Conservation (phyloP, 2,329 filamentous ascomycete species). For the Microcyclospora tardicrescens region DNA sequence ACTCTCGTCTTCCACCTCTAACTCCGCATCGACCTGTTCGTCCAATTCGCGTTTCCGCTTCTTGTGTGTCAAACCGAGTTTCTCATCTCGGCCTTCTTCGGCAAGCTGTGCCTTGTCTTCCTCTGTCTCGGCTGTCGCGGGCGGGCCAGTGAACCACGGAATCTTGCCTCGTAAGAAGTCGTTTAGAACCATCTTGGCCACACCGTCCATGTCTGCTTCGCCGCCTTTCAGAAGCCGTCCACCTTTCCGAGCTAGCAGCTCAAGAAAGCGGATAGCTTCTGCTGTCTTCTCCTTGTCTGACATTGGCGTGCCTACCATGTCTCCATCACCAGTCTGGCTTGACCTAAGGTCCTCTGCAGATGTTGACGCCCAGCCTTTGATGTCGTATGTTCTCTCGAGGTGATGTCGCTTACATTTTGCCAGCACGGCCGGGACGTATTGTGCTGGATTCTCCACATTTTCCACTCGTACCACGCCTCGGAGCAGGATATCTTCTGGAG, state of each 20-base stretch:
- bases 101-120: constrained; percentile 26
- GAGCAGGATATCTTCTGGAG: constrained; percentile 74
- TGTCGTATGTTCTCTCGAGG: constrained; percentile 82
- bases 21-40: constrained; percentile 12
- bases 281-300: constrained; percentile 25
- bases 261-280: constrained; percentile 69
- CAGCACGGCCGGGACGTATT: constrained; percentile 81
- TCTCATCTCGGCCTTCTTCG: constrained; percentile 57
- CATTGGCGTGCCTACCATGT: constrained; percentile 4
- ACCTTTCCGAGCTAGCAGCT: constrained; percentile 72
- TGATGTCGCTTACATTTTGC: constrained; percentile 71
- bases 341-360: neutral
- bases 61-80: constrained; percentile 69
- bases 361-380: constrained; percentile 51
- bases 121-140: constrained; percentile 37
- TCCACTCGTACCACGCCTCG: constrained; percentile 88
- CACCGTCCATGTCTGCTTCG: constrained; percentile 88
- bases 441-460: constrained; percentile 90
- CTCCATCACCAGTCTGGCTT: neutral
- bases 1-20: no score
- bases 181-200: constrained; percentile 92
- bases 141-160: constrained; percentile 86
- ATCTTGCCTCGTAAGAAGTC: constrained; percentile 93
- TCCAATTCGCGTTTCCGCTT: constrained; percentile 52
- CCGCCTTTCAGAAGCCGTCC: constrained; percentile 79